Percentiles rank a stretch among this genome's conserved stretches.
Conservation (phyloP, 257 asterid species). For the Cynanchum wilfordii region DNA sequence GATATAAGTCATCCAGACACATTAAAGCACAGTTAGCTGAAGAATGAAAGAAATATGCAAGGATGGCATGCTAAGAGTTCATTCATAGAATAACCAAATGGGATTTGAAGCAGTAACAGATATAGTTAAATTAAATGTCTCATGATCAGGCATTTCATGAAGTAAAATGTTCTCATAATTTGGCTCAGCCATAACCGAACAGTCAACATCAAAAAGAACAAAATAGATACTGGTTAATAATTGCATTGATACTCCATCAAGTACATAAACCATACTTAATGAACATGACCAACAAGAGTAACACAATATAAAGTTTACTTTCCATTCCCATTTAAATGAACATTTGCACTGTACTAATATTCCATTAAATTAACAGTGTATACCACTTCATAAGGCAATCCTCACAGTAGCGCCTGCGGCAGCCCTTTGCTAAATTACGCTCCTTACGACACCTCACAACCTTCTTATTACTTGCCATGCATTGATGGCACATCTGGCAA, state of each 20-base stretch:
- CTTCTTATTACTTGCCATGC: constrained; percentile 42
- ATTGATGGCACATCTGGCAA: constrained; percentile 62
- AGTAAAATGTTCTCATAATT: neutral
- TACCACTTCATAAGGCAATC: constrained; percentile 42
- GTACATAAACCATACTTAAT: neutral
- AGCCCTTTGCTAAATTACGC: neutral
- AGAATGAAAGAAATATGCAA: neutral
- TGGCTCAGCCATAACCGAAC: neutral
- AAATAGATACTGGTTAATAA: neutral
- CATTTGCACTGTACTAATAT: neutral
- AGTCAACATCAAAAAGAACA: neutral
- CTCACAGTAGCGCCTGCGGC: constrained; percentile 42
- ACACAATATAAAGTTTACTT: neutral
- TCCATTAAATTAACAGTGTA: neutral
- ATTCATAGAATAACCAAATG: neutral
- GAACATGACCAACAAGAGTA: neutral
- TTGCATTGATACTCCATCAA: neutral
- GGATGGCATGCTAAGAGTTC: too few relatives aligned
- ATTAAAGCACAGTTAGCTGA: neutral
- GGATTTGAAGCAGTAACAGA: neutral
- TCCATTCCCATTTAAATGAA: neutral
- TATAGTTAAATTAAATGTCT: neutral
- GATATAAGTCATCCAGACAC: too few relatives aligned
- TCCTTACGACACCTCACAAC: constrained; percentile 45
- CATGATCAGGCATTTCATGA: neutral